Conservation (phyloP, 208 protist species). For the Strigomonas galati region DNA sequence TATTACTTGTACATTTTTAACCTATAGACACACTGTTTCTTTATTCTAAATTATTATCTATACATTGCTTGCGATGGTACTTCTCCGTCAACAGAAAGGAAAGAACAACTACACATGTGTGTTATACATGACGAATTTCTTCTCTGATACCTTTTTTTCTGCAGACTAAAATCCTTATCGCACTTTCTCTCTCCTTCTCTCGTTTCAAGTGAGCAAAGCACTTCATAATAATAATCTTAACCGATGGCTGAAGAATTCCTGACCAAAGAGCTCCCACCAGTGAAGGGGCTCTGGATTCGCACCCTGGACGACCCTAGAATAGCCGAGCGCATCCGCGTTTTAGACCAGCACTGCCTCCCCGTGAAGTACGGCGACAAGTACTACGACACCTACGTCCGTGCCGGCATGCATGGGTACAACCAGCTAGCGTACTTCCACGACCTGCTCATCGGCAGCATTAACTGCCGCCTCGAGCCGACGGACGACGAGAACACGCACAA, state of each 20-base stretch:
- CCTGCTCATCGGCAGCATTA: constrained; percentile 88
- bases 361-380: constrained; percentile 84
- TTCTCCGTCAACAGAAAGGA: too few species aligned
- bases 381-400: constrained; percentile 71
- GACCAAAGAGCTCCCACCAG: constrained; percentile 18
- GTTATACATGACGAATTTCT: too few species aligned
- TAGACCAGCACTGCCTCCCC: constrained; percentile 75
- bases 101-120: too few species aligned
- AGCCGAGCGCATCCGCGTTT: constrained; percentile 72
- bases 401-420: constrained; percentile 61
- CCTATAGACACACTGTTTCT: too few species aligned
- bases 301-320: constrained; percentile 58
- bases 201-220: too few species aligned
- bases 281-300: constrained; percentile 69
- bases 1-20: too few species aligned
- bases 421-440: constrained; percentile 87
- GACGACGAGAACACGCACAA: constrained; percentile 34
- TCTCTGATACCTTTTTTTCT: too few species aligned
- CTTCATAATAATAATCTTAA: too few species aligned
- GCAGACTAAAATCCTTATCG: too few species aligned
- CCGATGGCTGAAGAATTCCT: not conserved
- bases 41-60: too few species aligned
- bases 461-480: constrained; percentile 79
- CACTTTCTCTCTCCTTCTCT: too few species aligned
- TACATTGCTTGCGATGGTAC: too few species aligned